Conservation (phyloP, 768 basidiomycete species). For the Crepidotus variabilis region DNA sequence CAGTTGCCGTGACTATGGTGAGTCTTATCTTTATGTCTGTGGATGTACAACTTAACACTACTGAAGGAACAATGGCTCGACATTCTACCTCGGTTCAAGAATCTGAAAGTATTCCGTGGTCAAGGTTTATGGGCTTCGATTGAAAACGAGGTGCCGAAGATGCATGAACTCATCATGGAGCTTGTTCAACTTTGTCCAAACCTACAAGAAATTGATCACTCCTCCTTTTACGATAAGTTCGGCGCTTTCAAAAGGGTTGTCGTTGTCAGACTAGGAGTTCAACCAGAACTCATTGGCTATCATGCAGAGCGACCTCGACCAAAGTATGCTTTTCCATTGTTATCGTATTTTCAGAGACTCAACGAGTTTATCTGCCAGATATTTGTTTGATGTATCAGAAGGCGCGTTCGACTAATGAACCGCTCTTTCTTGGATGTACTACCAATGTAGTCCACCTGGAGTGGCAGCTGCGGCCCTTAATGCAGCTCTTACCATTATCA, state of each 20-base stretch:
- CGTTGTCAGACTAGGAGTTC: constrained; percentile 29
- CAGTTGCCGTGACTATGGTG: constrained; percentile 23
- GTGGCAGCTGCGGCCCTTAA: constrained; percentile 13
- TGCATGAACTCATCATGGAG: constrained; percentile 39
- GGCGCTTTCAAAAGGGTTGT: constrained; percentile 32
- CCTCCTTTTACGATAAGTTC: constrained; percentile 28
- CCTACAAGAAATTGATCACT: constrained; percentile 40
- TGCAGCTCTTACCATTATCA: not conserved
- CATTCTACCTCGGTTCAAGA: constrained; percentile 35
- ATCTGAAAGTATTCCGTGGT: constrained; percentile 42
- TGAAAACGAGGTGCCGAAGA: constrained; percentile 26
- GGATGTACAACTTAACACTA: not conserved
- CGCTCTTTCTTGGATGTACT: not conserved
- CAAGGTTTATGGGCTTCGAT: constrained; percentile 39
- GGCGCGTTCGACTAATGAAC: constrained; percentile 19
- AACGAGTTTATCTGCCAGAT: constrained; percentile 8
- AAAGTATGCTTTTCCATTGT: constrained; percentile 21
- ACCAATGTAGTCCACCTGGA: constrained; percentile 14
- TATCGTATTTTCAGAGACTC: not conserved
- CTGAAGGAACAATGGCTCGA: constrained; percentile 35
- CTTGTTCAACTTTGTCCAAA: constrained; percentile 37
- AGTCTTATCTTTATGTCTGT: constrained; percentile 7
- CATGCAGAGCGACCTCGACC: constrained; percentile 23
- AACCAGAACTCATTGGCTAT: constrained; percentile 30
- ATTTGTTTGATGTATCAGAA: constrained; percentile 21